Evolutionary conservation across 305 asterid genomes (phyloP).

Genomic region (Fraxinus velutina): DNA sequence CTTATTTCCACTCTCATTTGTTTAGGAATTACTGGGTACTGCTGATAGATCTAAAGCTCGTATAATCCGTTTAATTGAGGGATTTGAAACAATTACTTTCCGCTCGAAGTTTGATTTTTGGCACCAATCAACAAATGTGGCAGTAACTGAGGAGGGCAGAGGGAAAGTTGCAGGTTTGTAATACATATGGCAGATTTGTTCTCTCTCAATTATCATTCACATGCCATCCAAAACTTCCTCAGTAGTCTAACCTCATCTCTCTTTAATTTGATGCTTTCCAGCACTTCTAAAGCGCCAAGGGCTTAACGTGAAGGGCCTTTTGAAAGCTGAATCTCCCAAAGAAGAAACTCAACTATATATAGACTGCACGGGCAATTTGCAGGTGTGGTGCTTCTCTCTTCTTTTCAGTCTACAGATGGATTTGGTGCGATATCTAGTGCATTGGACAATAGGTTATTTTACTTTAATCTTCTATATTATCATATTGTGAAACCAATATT

Average conservation of each 20-base stretch:
- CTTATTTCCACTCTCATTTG: constrained; percentile 23
- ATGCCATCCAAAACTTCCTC: neutral
- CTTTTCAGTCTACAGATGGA: neutral
- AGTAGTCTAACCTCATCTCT: constrained; percentile 17
- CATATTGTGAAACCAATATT: neutral
- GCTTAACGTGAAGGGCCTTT: constrained; percentile 83
- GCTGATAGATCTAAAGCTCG: constrained; percentile 61
- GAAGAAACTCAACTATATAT: constrained; percentile 80
- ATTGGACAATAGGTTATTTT: constrained; percentile 6
- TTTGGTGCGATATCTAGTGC: constrained; percentile 12
- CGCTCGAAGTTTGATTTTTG: constrained; percentile 82
- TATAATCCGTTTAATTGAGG: constrained; percentile 74
- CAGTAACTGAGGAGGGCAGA: constrained; percentile 75
- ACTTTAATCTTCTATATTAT: neutral
- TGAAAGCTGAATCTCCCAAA: constrained; percentile 75
- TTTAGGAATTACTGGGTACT: constrained; percentile 59
- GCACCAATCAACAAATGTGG: constrained; percentile 64
- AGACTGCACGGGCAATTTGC: constrained; percentile 94
- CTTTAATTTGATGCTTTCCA: constrained; percentile 31
- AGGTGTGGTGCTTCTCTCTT: constrained; percentile 45
- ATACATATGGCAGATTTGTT: constrained; percentile 18
- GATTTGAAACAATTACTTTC: constrained; percentile 83
- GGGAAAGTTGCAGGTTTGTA: constrained; percentile 97
- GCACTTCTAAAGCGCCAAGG: constrained; percentile 96
- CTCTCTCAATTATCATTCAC: constrained; percentile 11